phyloP scores from a whole-genome alignment of 352 stramenopile genomes.

The Blastocystis sp. region DNA sequence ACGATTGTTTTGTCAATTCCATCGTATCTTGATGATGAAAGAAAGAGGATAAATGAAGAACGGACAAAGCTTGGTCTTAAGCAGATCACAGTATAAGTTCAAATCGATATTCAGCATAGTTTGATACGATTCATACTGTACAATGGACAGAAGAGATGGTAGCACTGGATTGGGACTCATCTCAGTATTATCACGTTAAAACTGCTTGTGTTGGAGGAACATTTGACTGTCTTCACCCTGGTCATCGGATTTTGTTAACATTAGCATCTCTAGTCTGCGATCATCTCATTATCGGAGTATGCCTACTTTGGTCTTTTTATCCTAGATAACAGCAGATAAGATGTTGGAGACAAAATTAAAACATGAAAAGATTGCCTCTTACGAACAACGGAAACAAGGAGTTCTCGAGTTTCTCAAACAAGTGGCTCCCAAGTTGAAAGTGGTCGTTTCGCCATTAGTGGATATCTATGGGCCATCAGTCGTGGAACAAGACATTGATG shows the following conservation, averaged over 20 bases:
- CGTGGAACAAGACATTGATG: conserved; percentile 11
- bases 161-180: conserved; percentile 2
- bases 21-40: neutral
- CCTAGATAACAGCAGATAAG: conserved; percentile 39
- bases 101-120: neutral
- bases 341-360: conserved; percentile 41
- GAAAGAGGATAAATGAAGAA: neutral
- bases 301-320: neutral
- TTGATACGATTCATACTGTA: neutral
- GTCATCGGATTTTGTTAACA: conserved; percentile 49
- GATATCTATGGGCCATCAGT: conserved; percentile 49
- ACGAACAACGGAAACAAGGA: conserved; percentile 2
- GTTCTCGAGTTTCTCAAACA: neutral
- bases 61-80: neutral
- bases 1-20: neutral
- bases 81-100: neutral
- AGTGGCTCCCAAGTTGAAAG: neutral
- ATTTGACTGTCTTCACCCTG: conserved; percentile 59
- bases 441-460: conserved; percentile 1
- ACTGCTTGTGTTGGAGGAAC: conserved; percentile 51
- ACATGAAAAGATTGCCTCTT: conserved; percentile 32
- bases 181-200: neutral
- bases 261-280: conserved; percentile 47
- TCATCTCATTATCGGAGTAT: conserved; percentile 46
- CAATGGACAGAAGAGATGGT: neutral